phyloP scores from a whole-genome alignment of 352 stramenopile species.

The Phytophthora europaea region DNA sequence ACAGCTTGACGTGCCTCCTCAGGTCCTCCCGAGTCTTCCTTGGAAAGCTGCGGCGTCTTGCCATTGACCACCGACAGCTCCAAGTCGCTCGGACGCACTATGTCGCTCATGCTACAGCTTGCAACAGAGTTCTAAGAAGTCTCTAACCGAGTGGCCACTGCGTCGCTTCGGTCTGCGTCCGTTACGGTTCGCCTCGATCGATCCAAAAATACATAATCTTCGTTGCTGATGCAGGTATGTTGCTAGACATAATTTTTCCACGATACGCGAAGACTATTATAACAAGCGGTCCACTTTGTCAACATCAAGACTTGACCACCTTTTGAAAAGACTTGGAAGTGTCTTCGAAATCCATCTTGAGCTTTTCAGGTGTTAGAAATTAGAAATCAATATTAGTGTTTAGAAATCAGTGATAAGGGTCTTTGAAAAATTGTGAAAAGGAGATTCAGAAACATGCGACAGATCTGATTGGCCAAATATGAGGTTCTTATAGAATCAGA shows the following conservation, averaged over 20 bases:
- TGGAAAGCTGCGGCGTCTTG: conserved; percentile 6
- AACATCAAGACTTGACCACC: no score
- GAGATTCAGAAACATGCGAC: conserved; percentile 5
- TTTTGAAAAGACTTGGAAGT: no score
- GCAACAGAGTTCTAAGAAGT: conserved; percentile 26
- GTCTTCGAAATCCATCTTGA: no score
- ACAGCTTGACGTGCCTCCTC: conserved; percentile 34
- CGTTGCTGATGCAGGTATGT: background rate
- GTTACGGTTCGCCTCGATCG: conserved; percentile 19
- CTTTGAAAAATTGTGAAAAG: background rate
- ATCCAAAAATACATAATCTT: background rate
- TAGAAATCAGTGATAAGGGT: background rate
- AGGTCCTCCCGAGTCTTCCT: background rate
- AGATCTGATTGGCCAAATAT: background rate
- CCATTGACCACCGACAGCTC: conserved; percentile 16
- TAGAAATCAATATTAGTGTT: background rate
- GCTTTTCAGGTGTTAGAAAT: no score
- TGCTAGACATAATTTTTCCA: no score
- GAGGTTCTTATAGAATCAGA: conserved; percentile 4
- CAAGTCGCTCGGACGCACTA: conserved; percentile 27
- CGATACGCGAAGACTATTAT: no score
- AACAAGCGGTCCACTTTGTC: no score
- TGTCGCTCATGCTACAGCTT: conserved; percentile 21
- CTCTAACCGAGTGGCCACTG: conserved; percentile 3
- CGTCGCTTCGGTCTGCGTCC: conserved; percentile 32